Evolutionary conservation across 768 basidiomycete genomes (phyloP).

Genomic region (Fomitopsis pulvina): DNA sequence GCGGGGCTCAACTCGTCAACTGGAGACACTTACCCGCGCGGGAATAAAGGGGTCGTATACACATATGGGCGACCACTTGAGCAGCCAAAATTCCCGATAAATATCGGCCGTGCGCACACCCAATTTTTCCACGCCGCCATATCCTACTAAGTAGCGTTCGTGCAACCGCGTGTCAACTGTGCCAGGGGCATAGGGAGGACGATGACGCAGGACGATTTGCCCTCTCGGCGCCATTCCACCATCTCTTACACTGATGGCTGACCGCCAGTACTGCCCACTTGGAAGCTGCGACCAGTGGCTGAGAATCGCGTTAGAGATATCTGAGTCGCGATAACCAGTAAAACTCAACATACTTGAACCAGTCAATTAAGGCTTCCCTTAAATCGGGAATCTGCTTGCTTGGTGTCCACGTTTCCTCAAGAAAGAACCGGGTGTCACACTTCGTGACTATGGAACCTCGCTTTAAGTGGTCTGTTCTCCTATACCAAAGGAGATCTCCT

Average conservation of each 20-base stretch:
- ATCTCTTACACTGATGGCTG: not conserved
- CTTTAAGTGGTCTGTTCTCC: slow-evolving; percentile 8
- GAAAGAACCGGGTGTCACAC: slow-evolving; percentile 17
- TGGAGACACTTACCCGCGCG: no score
- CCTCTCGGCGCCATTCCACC: not conserved
- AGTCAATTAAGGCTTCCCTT: slow-evolving; percentile 26
- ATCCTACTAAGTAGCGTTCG: not conserved
- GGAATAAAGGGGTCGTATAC: slow-evolving; percentile 5
- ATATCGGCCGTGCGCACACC: not conserved
- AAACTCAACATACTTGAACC: slow-evolving; percentile 34
- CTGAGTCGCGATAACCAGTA: slow-evolving; percentile 5
- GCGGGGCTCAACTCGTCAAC: no score
- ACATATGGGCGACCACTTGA: not conserved
- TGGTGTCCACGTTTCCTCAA: slow-evolving; percentile 10
- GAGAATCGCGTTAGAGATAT: not conserved
- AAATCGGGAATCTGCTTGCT: slow-evolving; percentile 10
- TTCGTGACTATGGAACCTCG: not conserved
- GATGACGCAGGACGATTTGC: not conserved
- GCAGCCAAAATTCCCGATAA: not conserved
- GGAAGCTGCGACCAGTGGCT: slow-evolving; percentile 37
- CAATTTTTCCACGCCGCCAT: not conserved
- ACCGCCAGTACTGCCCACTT: not conserved
- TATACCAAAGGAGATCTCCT: slow-evolving; percentile 28
- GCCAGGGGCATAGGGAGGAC: not conserved
- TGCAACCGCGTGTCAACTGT: not conserved